A percentile compares a stretch with the other conserved stretches of the same genome.
Evolutionary conservation across 2,329 filamentous ascomycete species (phyloP).

Genomic region (Pyrenochaeta sp.): DNA sequence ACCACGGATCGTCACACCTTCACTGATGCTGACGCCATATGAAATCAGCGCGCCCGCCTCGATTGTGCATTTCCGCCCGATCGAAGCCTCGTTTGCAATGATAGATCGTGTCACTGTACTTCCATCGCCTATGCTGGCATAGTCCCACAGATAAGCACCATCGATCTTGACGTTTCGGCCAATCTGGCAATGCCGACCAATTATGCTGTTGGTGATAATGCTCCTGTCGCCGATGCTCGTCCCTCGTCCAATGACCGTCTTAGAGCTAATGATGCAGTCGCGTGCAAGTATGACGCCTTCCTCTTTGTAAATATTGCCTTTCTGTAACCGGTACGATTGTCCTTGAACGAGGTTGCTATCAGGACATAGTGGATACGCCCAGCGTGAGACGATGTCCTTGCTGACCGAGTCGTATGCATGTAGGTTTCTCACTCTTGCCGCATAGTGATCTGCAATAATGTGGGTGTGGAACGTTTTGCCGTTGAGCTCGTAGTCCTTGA

Average conservation of each 20-base stretch:
- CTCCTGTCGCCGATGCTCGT: slow-evolving; percentile 78
- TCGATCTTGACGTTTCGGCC: slow-evolving; percentile 83
- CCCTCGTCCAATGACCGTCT: slow-evolving; percentile 78
- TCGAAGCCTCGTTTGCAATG: slow-evolving; percentile 73
- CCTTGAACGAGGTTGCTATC: slow-evolving; percentile 84
- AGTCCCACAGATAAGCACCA: slow-evolving; percentile 88
- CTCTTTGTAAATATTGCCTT: slow-evolving; percentile 79
- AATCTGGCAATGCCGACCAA: slow-evolving; percentile 86
- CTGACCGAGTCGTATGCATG: slow-evolving; percentile 90
- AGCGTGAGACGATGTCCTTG: slow-evolving; percentile 83
- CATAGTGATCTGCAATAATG: slow-evolving; percentile 82
- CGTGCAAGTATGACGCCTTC: slow-evolving; percentile 76
- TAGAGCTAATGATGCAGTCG: slow-evolving; percentile 73
- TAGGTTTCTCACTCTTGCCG: slow-evolving; percentile 83
- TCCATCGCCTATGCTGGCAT: slow-evolving; percentile 78
- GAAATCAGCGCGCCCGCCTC: slow-evolving; percentile 80
- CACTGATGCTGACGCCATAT: slow-evolving; percentile 75
- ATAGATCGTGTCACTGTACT: slow-evolving; percentile 75
- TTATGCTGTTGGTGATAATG: slow-evolving; percentile 75
- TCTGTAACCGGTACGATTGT: slow-evolving; percentile 77
- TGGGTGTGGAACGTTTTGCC: slow-evolving; percentile 96
- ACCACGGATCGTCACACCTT: slow-evolving; percentile 61
- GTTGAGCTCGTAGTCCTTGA: slow-evolving; percentile 97
- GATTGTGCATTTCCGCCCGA: slow-evolving; percentile 76
- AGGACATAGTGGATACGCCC: slow-evolving; percentile 88